Evolutionary conservation across 1,284 basidiomycete genomes (phyloP), one percentile per base, ranked within the genome.

Genomic region (Apiotrichum domesticum): DNA sequence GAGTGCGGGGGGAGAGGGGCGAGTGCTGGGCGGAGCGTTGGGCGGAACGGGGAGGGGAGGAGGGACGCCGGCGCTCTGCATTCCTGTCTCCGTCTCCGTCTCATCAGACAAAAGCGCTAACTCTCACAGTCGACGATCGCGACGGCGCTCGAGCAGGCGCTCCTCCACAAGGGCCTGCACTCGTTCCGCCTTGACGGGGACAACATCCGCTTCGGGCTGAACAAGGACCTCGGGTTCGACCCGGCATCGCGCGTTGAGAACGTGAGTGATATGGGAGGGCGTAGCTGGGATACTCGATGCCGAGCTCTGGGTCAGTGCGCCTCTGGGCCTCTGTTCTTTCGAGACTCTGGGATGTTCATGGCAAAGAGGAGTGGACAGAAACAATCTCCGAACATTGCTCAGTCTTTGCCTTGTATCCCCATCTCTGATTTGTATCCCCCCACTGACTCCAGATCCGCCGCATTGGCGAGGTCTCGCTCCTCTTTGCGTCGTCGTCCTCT

Each of bases 191-290:
- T 99, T 32, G 95, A 99, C 71, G 95, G 95, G 4, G 95, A 98
- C 80, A 98, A 98, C 77, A 82, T 98, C 61, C 85, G 95, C 56
- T 95, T 97, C 70, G 96, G 96, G 8, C 80, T 99, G 49, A 98
- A 98, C 83, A 98, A 91, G 79, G 95, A 98, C 72, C 85, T 99
- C 50, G 93, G 95, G 1, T 99, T 99, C 72, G 90, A 93, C 67
- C 93, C 93, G 70, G 87, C 86, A 71, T 94, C 93, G 51, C 84
- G 95, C 55, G 90, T 92, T 64, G 95, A 99, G 79, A 99, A 99
- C 78, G 72, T 74, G 58, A 69, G 72, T 69, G 4, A 9, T 39
- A 39, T 39, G 13, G 13, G 8, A 13, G 37, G 8, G 37, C 37
- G 7, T 39, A 8, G 37, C 7, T 13, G 37, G 21, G 21, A 21